These are phyloP conservation scores for Trichophyton equinum DNA, from an alignment of 2,329 filamentous ascomycete species.

Conservation along the genomic window DNA sequence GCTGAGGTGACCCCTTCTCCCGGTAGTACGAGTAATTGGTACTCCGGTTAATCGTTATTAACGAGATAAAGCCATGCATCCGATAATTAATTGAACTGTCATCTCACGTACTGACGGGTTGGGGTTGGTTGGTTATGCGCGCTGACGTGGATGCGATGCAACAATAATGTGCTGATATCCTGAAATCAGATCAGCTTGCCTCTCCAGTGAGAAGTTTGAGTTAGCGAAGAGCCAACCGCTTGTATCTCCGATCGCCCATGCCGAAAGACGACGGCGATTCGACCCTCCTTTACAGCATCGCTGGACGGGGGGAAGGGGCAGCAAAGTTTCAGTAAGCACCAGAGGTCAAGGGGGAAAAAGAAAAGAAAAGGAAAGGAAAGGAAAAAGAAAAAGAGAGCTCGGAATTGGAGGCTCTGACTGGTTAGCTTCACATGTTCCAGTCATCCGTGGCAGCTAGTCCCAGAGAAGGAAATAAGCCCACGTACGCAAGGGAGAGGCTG, in stretches of 20 bases:
- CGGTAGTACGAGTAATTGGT: neutral
- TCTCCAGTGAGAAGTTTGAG: no score
- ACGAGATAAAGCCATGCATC: neutral
- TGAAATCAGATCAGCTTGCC: neutral
- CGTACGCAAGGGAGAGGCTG: neutral
- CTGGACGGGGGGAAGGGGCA: no score
- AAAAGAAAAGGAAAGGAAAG: no score
- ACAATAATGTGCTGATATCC: neutral
- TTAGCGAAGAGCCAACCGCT: no score
- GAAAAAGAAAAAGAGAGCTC: neutral
- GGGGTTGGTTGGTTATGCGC: neutral
- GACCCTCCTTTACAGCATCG: no score
- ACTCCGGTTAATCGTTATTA: neutral
- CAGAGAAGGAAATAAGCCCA: neutral
- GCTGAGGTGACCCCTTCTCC: neutral
- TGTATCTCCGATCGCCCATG: no score
- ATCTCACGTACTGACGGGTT: neutral
- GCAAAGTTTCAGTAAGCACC: no score
- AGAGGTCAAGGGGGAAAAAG: no score
- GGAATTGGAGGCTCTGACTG: neutral
- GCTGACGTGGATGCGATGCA: neutral
- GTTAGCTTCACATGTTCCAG: neutral
- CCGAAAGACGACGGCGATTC: no score
- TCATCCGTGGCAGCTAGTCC: neutral
- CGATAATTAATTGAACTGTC: neutral